Evolutionary conservation across 805 yeast species (phyloP), one percentile per base, ranked within the genome.

Genomic region (Candida ulmi): DNA sequence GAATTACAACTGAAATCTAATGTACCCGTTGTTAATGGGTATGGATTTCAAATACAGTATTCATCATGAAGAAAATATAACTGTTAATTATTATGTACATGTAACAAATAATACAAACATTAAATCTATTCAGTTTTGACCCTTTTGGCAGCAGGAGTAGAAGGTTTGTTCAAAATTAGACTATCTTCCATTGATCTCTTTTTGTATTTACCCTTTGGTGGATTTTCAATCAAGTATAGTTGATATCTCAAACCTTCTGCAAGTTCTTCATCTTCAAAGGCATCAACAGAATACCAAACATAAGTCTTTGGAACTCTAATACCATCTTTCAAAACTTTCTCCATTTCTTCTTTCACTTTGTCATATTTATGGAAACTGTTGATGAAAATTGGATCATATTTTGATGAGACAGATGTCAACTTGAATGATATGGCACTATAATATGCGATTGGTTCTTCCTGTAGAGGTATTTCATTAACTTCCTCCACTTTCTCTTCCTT

Each of bases 261-360:
- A 35, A 83, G 50, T 1, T 62, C 60, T 46, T 80, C 86, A 55
- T 85, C 93, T 39, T 77, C 74, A 34, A 74, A 70, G 1, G 88
- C 90, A 58, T 84, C 93, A 11, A 91, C 68, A 50, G 84, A 87
- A 52, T 82, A 86, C 96, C 96, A 88, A 17, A 88, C 64, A 55
- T 83, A 74, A 49, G 77, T 76, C 26, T 75, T 75, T 6, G 81
- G 64, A 3, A 78, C 61, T 42, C 88, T 69, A 1, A 68, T 66
- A 2, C 96, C 95, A 16, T 61, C 64, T 13, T 66, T 64, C 40
- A 88, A 57, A 4, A 81, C 72, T 9, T 69, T 63, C 30, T 69
- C 68, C 96, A 91, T 88, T 16, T 69, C 62, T 15, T 62, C 60
- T 36, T 71, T 74, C 0, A 82, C 91, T 15, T 73, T 67, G 2